Conservation (phyloP, 306 rosid genomes). For the Inga oerstediana region DNA sequence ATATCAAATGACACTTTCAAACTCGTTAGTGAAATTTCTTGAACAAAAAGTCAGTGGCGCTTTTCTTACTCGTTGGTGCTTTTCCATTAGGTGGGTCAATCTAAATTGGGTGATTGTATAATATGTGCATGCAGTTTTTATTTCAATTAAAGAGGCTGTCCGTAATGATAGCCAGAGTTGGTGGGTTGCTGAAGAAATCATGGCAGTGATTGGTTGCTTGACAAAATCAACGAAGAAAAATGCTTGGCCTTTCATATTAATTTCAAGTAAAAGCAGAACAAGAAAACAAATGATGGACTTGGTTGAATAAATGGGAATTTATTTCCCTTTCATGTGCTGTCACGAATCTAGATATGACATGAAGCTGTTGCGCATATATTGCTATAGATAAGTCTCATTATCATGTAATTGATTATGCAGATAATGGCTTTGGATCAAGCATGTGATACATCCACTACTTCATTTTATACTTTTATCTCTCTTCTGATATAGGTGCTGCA, state of each 20-base stretch:
- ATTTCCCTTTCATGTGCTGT: neutral
- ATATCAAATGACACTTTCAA: conserved; percentile 30
- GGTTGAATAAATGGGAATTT: conserved; percentile 25
- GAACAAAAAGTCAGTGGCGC: conserved; percentile 25
- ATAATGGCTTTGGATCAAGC: conserved; percentile 1
- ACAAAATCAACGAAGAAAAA: conserved; percentile 35
- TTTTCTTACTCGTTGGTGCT: neutral
- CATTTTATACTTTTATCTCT: neutral
- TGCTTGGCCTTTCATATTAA: conserved; percentile 17
- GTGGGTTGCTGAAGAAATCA: conserved; percentile 41
- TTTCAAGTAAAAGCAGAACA: conserved; percentile 5
- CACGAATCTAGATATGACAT: conserved; percentile 9
- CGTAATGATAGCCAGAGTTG: conserved; percentile 19
- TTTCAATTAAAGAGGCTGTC: conserved; percentile 44
- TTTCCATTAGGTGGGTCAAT: conserved; percentile 37
- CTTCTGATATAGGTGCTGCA: neutral
- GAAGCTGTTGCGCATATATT: neutral
- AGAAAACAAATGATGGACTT: conserved; percentile 29
- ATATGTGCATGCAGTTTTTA: conserved; percentile 22
- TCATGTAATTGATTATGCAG: neutral
- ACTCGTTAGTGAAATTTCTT: conserved; percentile 13
- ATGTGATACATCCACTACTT: conserved; percentile 3
- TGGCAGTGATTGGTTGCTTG: conserved; percentile 37
- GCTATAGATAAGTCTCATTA: neutral
- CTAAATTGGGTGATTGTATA: neutral